These are phyloP conservation scores for Garcia nutans DNA, from an alignment of 345 rosid genomes.

Conservation along the genomic window DNA sequence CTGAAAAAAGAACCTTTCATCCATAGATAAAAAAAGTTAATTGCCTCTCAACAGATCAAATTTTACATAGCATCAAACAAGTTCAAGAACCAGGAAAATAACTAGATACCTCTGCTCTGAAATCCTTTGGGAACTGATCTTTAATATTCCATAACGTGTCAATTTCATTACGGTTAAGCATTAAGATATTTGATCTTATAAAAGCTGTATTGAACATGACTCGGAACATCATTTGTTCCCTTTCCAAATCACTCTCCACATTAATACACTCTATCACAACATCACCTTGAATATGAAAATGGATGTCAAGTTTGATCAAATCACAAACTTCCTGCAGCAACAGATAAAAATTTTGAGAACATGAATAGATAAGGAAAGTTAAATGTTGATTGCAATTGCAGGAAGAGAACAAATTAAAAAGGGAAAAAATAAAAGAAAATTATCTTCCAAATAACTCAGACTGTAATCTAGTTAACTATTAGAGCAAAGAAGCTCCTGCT, in stretches of 20 bases:
- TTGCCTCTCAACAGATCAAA: constrained; percentile 14
- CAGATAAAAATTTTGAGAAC: constrained; percentile 26
- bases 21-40: constrained; percentile 28
- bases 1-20: constrained; percentile 72
- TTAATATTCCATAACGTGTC: constrained; percentile 63
- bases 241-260: constrained; percentile 54
- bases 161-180: constrained; percentile 62
- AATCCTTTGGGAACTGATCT: constrained; percentile 66
- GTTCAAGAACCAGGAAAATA: constrained; percentile 12
- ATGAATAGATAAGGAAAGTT: not conserved
- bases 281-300: constrained; percentile 74
- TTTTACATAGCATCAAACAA: constrained; percentile 5
- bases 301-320: constrained; percentile 61
- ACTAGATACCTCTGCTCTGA: constrained; percentile 61
- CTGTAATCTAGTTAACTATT: not conserved
- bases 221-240: constrained; percentile 70
- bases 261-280: constrained; percentile 72
- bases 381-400: not conserved
- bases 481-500: not conserved
- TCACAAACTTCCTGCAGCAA: constrained; percentile 68
- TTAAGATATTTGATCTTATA: constrained; percentile 61
- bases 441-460: not conserved
- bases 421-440: not conserved
- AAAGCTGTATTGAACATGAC: constrained; percentile 78
- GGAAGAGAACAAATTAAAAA: not conserved